Percentiles rank a stretch among this genome's conserved stretches.
Evolutionary conservation across 768 basidiomycete species (phyloP).

Genomic region (Boletus insuetus): DNA sequence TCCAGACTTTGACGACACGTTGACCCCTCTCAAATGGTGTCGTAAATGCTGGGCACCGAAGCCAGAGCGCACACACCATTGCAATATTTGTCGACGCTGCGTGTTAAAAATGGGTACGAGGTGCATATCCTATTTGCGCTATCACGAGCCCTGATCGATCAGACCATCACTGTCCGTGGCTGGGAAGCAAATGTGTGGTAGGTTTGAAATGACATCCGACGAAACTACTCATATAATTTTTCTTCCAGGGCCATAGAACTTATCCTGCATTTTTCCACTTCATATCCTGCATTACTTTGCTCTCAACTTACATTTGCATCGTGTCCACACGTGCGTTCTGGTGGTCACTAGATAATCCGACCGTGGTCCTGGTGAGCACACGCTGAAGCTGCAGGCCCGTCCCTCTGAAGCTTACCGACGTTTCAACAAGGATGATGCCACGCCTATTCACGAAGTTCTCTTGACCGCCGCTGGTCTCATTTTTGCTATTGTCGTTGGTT

Average conservation of each 20-base stretch:
- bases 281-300: conserved; percentile 57
- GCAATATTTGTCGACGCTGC: conserved; percentile 69
- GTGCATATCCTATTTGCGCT: not conserved
- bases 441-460: conserved; percentile 69
- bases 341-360: conserved; percentile 66
- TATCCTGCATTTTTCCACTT: conserved; percentile 85
- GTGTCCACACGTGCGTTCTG: conserved; percentile 53
- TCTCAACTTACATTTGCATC: conserved; percentile 58
- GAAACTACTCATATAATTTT: not conserved
- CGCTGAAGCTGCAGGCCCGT: not conserved
- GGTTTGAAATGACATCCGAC: conserved; percentile 20
- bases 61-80: conserved; percentile 81
- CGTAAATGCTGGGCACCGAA: conserved; percentile 76
- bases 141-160: conserved; percentile 9
- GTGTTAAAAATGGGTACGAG: conserved; percentile 80
- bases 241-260: conserved; percentile 69
- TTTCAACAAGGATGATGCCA: conserved; percentile 50
- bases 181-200: conserved; percentile 75
- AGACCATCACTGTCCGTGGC: conserved; percentile 91
- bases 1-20: conserved; percentile 50
- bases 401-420: conserved; percentile 1
- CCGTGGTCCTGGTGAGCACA: conserved; percentile 49
- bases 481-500: conserved; percentile 66
- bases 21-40: conserved; percentile 67
- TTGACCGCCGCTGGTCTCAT: conserved; percentile 58